Conservation (phyloP, 176 grass and related monocot species). For the Hyparrhenia diplandra region DNA sequence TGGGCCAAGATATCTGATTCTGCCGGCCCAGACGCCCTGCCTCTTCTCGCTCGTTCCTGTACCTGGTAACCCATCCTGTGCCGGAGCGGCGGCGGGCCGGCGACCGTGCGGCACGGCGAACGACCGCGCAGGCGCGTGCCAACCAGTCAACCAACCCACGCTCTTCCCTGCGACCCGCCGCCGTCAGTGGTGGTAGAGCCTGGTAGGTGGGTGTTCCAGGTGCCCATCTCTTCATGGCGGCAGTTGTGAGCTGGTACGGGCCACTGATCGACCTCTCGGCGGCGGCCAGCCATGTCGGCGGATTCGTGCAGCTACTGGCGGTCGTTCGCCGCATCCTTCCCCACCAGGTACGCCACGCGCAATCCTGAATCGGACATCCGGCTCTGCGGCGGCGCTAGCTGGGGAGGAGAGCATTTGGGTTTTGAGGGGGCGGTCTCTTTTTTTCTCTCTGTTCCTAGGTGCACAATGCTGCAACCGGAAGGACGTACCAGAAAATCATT, state of each 20-base stretch:
- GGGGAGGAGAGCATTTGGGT: neutral
- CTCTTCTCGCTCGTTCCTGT: neutral
- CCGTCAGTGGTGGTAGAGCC: neutral
- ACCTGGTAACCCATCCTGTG: neutral
- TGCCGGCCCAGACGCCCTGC: neutral
- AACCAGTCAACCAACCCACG: too few species aligned
- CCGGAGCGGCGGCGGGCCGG: too few species aligned
- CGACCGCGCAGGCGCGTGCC: too few species aligned
- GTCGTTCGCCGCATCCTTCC: slow-evolving; percentile 28
- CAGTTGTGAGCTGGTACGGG: slow-evolving; percentile 64
- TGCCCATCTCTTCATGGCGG: slow-evolving; percentile 13
- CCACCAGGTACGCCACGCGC: slow-evolving; percentile 12
- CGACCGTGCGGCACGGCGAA: too few species aligned
- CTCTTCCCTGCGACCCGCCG: neutral
- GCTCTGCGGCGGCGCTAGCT: neutral
- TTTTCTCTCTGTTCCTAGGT: slow-evolving; percentile 23
- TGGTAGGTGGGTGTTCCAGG: neutral
- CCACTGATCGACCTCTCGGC: slow-evolving; percentile 65
- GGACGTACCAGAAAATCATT: slow-evolving; percentile 32
- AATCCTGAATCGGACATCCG: neutral
- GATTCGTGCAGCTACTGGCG: slow-evolving; percentile 59
- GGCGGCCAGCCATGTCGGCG: slow-evolving; percentile 44
- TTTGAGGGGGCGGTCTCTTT: neutral
- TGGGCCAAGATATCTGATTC: neutral
- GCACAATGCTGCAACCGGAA: slow-evolving; percentile 29